Base-by-base conservation (phyloP, 352 stramenopile genomes). In the Phytophthora pini region DNA sequence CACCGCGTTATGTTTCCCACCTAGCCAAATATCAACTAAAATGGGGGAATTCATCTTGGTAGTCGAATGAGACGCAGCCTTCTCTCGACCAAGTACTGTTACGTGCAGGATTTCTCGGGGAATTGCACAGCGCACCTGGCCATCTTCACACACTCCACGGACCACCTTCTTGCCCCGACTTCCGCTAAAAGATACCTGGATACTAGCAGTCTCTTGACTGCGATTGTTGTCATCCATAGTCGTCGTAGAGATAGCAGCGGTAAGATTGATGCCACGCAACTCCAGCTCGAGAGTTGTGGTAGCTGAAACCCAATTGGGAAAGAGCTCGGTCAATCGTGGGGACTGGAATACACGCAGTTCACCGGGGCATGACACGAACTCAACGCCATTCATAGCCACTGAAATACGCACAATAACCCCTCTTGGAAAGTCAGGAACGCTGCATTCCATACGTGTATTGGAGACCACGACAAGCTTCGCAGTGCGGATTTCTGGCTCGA, bases 341-440 rank as follows among this genome's bases (percentile, higher is more conserved):
- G 74, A 80, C 59, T 93, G 84, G 54, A 88, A 91, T 2, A 93
- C 66, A 0, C 70, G 71, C 2, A 89, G 57, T 20, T 88, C 77
- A 4, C 68, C 80, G 2, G 73, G 71, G 41, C 72, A 87, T 1
- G 69, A 20, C 0, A 90, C 60, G 49, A 89, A 92, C 39, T 91
- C 84, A 32, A 88, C 59, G 2, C 84, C 84, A 56, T 91, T 93
- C 61, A 93, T 77, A 5, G 82, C 75, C 34, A 92, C 48, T 2
- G 59, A 66, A n/a, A 86, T 72, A 3, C 69, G 68, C 5, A 92
- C 80, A 2, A 83, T 39, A 0, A 79, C 76, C 13, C 81, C 81
- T 5, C 78, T 61, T 0, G 81, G 74, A 22, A 89, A 92, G 26
- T 92, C 84, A 0, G 84, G 84, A 1, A 88, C 75, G n/a, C 41